phyloP scores from a whole-genome alignment of 208 protist genomes.

The Jaenimonas drosophilae region DNA sequence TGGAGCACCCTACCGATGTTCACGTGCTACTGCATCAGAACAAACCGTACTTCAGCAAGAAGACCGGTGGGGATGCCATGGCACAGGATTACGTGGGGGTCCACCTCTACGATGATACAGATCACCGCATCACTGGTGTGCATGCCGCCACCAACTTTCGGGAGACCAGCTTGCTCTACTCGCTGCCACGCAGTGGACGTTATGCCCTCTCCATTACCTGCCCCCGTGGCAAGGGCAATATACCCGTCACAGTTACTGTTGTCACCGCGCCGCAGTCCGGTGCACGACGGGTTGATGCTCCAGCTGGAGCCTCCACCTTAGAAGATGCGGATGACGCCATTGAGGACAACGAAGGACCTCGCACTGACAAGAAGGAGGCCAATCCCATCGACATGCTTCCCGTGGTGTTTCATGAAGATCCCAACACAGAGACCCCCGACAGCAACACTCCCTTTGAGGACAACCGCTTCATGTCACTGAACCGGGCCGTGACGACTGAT shows the following conservation, averaged over 20 bases:
- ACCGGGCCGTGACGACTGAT: slow-evolving; percentile 11
- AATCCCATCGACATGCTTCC: slow-evolving; percentile 43
- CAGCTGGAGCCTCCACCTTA: slow-evolving; percentile 21
- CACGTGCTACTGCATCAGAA: slow-evolving; percentile 39
- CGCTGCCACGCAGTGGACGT: slow-evolving; percentile 21
- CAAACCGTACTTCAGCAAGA: slow-evolving; percentile 24
- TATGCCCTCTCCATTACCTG: slow-evolving; percentile 45
- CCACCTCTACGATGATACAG: slow-evolving; percentile 39
- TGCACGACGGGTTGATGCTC: slow-evolving; percentile 20
- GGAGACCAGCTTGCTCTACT: slow-evolving; percentile 35
- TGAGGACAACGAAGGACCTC: slow-evolving; percentile 20
- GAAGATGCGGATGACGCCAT: slow-evolving; percentile 29
- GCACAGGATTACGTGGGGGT: slow-evolving; percentile 39
- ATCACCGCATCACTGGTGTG: slow-evolving; percentile 28
- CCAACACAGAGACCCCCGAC: slow-evolving; percentile 17
- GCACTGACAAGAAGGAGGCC: not conserved
- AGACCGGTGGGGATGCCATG: slow-evolving; percentile 34
- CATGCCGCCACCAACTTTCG: slow-evolving; percentile 48
- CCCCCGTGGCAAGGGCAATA: slow-evolving; percentile 22
- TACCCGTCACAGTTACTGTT: slow-evolving; percentile 20
- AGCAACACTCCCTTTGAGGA: slow-evolving; percentile 23
- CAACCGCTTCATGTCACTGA: slow-evolving; percentile 16
- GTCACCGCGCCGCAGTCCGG: slow-evolving; percentile 12
- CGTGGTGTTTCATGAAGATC: too few relatives aligned
- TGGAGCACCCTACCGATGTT: slow-evolving; percentile 30